Evolutionary conservation across 108 stramenopile species (phyloP), one percentile per base, ranked within the genome.

Genomic region (Epipyxis sp.): DNA sequence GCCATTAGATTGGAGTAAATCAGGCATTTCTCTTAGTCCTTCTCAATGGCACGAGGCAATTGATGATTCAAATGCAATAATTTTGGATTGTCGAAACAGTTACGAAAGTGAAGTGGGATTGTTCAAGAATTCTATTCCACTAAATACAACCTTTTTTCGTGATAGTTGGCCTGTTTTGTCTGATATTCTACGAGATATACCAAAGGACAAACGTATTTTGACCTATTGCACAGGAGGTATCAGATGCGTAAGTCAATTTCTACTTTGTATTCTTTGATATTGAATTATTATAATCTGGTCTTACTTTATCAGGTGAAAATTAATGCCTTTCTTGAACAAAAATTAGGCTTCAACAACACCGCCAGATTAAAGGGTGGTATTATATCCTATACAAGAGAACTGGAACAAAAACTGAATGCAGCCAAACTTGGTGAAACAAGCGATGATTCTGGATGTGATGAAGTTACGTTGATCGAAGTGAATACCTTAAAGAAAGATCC

Each of bases 211-310:
- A 27, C 91, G 92, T 45, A 92, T 97, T 68, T 90, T 94, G 90
- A 93, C 91, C 29, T 97, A 93, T 81, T 97, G 96, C 81, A 97
- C 96, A 20, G 95, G 93, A 25, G 92, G 92, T 44, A 94, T 94
- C 72, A 88, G 93, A 35, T 95, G 96, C 78, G 94, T 97, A n/a
- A n/a, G n/a, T n/a, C n/a, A n/a, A n/a, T n/a, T 71, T n/a, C n/a
- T n/a, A n/a, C n/a, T n/a, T n/a, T n/a, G n/a, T n/a, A n/a, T n/a
- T n/a, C n/a, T n/a, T n/a, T n/a, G n/a, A n/a, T n/a, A n/a, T n/a
- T n/a, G n/a, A n/a, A n/a, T n/a, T n/a, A n/a, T n/a, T n/a, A n/a
- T n/a, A n/a, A n/a, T n/a, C n/a, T n/a, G n/a, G n/a, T n/a, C n/a
- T n/a, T n/a, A n/a, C n/a, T n/a, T n/a, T n/a, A n/a, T n/a, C n/a